phyloP scores from a whole-genome alignment of 306 rosid genomes.

The Vachellia collinsii region DNA sequence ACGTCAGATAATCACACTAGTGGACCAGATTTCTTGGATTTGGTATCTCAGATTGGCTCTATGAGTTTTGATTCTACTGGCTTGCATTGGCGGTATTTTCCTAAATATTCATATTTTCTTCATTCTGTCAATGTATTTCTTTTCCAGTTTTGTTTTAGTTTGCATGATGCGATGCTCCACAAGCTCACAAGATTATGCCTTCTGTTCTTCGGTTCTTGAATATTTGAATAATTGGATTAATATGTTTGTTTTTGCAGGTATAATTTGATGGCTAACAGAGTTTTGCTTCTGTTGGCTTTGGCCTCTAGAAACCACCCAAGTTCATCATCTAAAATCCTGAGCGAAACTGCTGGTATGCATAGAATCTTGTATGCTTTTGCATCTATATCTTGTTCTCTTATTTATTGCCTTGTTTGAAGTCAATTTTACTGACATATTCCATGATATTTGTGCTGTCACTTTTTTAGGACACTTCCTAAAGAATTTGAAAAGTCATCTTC shows the following conservation, averaged over 20 bases:
- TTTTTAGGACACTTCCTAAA: conserved; percentile 90
- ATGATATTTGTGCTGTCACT: conserved; percentile 27
- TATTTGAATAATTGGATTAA: conserved; percentile 30
- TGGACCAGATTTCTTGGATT: conserved; percentile 64
- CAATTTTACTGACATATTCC: conserved; percentile 20
- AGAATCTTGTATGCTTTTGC: conserved; percentile 33
- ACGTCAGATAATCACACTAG: conserved; percentile 55
- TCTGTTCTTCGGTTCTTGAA: conserved; percentile 26
- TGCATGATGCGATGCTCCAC: conserved; percentile 10
- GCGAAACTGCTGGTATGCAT: conserved; percentile 89
- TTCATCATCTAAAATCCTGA: conserved; percentile 76
- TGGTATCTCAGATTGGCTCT: conserved; percentile 89
- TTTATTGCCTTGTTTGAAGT: conserved; percentile 20
- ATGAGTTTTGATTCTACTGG: conserved; percentile 93
- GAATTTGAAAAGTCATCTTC: conserved; percentile 94
- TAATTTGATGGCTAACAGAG: conserved; percentile 97
- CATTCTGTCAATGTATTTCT: conserved; percentile 12
- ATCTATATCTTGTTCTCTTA: neutral
- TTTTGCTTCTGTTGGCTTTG: conserved; percentile 87
- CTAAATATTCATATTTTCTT: conserved; percentile 19
- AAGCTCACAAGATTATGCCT: conserved; percentile 27
- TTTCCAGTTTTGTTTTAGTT: conserved; percentile 23
- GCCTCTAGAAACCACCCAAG: conserved; percentile 85
- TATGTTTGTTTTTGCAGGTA: conserved; percentile 59
- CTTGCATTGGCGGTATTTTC: conserved; percentile 93